phyloP scores from a whole-genome alignment of 139 green algal genomes.

The Chlamydomonas schloesseri region DNA sequence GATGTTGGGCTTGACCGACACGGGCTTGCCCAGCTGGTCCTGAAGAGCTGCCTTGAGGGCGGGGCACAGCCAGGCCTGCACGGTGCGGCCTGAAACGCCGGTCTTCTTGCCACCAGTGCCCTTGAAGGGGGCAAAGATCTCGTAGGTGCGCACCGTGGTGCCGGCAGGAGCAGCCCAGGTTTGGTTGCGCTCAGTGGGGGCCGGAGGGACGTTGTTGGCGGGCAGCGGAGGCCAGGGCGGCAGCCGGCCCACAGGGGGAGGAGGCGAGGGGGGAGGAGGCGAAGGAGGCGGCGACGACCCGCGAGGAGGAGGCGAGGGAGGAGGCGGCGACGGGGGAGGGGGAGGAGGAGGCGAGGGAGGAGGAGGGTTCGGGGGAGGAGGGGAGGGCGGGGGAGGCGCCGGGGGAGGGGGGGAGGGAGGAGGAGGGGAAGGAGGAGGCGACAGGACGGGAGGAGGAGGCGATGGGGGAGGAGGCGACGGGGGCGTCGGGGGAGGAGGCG shows the following conservation, averaged over 20 bases:
- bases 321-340: neutral
- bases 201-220: slow-evolving; percentile 21
- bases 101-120: neutral
- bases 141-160: slow-evolving; percentile 20
- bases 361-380: neutral
- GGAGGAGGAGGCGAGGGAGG: neutral
- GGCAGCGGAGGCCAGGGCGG: neutral
- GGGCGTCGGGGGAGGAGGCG: neutral
- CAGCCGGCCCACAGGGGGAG: neutral
- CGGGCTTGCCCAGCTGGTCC: neutral
- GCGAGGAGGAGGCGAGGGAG: slow-evolving; percentile 5
- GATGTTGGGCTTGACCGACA: slow-evolving; percentile 18
- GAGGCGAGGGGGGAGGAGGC: neutral
- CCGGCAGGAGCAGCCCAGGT: neutral
- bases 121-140: slow-evolving; percentile 27
- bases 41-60: neutral
- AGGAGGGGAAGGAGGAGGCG: neutral
- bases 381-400: neutral
- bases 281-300: neutral
- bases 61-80: slow-evolving; percentile 34
- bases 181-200: neutral
- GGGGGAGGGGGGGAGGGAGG: slow-evolving; percentile 8
- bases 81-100: slow-evolving; percentile 2
- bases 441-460: neutral
- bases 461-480: neutral